These are phyloP conservation scores for Collybiopsis confluens DNA, from an alignment of 768 basidiomycete genomes.

Conservation along the genomic window DNA sequence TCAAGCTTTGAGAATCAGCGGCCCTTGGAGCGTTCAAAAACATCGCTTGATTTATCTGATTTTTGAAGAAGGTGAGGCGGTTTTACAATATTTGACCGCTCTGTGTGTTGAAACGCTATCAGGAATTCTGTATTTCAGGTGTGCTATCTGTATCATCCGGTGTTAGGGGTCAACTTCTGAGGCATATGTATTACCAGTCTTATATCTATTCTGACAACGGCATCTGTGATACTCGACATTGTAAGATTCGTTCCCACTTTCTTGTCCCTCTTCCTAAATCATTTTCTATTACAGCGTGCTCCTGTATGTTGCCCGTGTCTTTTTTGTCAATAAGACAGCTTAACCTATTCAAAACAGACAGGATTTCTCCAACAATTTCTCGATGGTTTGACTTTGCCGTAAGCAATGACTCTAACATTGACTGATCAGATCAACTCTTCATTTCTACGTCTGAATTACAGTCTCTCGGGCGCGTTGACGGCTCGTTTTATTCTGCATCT, in stretches of 20 bases:
- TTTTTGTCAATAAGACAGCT: not conserved
- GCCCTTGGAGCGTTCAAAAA: constrained; percentile 8
- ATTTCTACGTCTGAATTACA: not conserved
- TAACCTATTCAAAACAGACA: constrained; percentile 11
- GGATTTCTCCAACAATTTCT: constrained; percentile 27
- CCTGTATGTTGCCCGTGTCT: constrained; percentile 12
- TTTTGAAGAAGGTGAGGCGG: constrained; percentile 3
- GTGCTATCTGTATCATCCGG: not conserved
- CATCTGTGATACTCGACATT: constrained; percentile 2
- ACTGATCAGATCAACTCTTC: not conserved
- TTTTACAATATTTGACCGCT: not conserved
- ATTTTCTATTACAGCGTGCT: constrained; percentile 12
- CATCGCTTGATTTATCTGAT: not conserved
- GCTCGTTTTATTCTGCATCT: constrained; percentile 9
- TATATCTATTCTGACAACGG: not conserved
- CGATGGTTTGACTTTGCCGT: constrained; percentile 23
- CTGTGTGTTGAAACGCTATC: not conserved
- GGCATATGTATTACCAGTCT: not conserved
- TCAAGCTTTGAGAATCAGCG: constrained; percentile 13
- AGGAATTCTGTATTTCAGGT: constrained; percentile 6
- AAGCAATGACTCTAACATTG: not conserved
- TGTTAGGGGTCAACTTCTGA: too few species aligned
- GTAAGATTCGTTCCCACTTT: not conserved
- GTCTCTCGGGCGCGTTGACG: constrained; percentile 3
- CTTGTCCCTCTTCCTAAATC: not conserved